A percentile compares a stretch with the other conserved stretches of the same genome.
Conservation (phyloP, 305 asterid genomes). For the Fraxinus nigra region DNA sequence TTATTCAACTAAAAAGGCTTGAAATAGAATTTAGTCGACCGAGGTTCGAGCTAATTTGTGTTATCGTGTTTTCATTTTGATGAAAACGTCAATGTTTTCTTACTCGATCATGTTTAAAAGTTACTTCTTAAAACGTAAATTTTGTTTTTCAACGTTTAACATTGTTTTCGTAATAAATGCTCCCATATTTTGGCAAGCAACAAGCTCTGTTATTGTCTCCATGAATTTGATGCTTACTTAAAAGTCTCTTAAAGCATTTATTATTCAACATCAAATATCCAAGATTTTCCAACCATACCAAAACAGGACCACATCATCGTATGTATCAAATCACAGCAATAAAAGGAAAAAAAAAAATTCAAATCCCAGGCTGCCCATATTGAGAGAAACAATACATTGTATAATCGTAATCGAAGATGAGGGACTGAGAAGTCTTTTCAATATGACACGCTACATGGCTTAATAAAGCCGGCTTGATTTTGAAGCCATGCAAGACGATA, state of each 20-base stretch:
- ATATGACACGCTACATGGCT: slow-evolving; percentile 27
- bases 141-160: neutral
- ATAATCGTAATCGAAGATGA: neutral
- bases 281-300: neutral
- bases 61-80: neutral
- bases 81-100: neutral
- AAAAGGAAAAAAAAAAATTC: neutral
- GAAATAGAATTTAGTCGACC: neutral
- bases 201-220: slow-evolving; percentile 23
- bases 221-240: slow-evolving; percentile 10
- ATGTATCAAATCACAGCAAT: neutral
- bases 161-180: neutral
- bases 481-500: slow-evolving; percentile 42
- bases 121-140: neutral
- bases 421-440: neutral
- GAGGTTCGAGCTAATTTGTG: neutral
- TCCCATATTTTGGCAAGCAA: slow-evolving; percentile 5
- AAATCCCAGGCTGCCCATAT: neutral
- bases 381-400: neutral
- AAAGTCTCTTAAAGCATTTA: slow-evolving; percentile 1
- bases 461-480: slow-evolving; percentile 28
- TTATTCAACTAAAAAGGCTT: neutral
- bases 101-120: neutral
- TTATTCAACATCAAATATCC: neutral
- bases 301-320: neutral